These are phyloP conservation scores for Caloboletus inedulis DNA, from an alignment of 1,284 basidiomycete genomes.

Conservation along the genomic window DNA sequence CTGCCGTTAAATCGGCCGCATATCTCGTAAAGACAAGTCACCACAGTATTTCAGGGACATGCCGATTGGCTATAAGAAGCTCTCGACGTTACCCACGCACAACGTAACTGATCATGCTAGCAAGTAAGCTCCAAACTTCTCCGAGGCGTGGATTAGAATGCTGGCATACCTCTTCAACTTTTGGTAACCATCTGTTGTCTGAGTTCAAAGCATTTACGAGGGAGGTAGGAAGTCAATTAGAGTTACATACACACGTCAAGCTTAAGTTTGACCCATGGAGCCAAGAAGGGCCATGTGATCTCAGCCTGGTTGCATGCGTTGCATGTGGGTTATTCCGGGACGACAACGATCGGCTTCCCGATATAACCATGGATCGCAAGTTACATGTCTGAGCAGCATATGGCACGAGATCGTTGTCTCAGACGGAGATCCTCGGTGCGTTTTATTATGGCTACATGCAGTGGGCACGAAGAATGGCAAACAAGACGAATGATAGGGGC, in stretches of 20 bases:
- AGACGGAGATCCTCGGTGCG: constrained; percentile 6
- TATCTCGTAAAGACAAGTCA: constrained; percentile 14
- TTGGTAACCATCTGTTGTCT: constrained; percentile 12
- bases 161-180: constrained; percentile 13
- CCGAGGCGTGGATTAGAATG: constrained; percentile 6
- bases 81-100: not conserved
- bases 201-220: constrained; percentile 19
- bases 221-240: constrained; percentile 3
- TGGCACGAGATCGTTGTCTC: not conserved
- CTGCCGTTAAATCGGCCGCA: constrained; percentile 1
- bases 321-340: constrained; percentile 6
- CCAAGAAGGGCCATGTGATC: constrained; percentile 7
- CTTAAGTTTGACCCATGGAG: constrained; percentile 23
- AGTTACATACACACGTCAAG: constrained; percentile 19
- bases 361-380: not conserved
- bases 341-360: constrained; percentile 5
- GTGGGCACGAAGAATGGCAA: constrained; percentile 15
- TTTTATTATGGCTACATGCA: constrained; percentile 21
- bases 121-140: constrained; percentile 1
- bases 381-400: constrained; percentile 1
- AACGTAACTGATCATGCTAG: not conserved
- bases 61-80: constrained; percentile 5
- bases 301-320: not conserved
- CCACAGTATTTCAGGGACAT: not conserved
- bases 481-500: constrained; percentile 4